These are phyloP conservation scores for Coniochaeta hoffmannii DNA, from an alignment of 2,329 filamentous ascomycete genomes.

Conservation along the genomic window DNA sequence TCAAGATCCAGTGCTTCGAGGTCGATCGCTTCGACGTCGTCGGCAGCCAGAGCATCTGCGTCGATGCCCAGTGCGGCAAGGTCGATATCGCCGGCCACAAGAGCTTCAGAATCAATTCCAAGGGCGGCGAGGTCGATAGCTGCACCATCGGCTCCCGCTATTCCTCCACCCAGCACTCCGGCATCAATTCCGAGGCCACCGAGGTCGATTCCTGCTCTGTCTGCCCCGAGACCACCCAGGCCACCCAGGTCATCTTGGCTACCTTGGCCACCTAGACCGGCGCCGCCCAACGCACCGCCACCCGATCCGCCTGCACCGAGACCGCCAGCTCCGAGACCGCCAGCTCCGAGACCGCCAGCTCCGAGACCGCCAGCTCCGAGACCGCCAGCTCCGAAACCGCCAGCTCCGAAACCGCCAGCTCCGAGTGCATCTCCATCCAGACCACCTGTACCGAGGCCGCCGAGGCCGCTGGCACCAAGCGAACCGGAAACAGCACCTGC, in stretches of 20 bases:
- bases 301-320: background rate
- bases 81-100: background rate
- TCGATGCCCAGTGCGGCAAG: background rate
- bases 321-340: background rate
- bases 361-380: background rate
- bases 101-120: background rate
- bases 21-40: background rate
- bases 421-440: background rate
- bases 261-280: background rate
- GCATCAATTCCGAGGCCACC: background rate
- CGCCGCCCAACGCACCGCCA: background rate
- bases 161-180: background rate
- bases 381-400: background rate
- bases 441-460: too few species aligned
- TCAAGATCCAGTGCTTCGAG: background rate
- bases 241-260: background rate
- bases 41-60: background rate
- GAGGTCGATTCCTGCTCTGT: background rate
- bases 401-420: background rate
- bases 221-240: background rate
- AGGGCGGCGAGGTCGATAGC: background rate
- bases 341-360: background rate
- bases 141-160: background rate
- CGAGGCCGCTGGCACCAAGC: too few species aligned
- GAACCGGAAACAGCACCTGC: too few species aligned